Evolutionary conservation across 2,329 filamentous ascomycete genomes (phyloP).

Genomic region (Penicillium oxalicum): DNA sequence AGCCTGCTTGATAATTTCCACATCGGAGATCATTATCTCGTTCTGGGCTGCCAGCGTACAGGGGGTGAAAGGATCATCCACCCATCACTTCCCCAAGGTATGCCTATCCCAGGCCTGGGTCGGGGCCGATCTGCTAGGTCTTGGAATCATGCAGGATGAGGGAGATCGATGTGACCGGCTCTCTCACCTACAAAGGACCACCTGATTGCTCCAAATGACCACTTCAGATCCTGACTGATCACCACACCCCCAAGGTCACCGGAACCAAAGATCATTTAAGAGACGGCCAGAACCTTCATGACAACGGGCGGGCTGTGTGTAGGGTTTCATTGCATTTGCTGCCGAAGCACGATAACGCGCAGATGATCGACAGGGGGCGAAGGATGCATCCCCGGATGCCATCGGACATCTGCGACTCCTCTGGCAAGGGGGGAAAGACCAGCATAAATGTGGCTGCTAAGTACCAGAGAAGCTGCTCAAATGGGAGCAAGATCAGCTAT

Average conservation of each 20-base stretch:
- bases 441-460: background rate
- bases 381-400: slow-evolving; percentile 13
- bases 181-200: too few relatives aligned
- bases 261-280: too few relatives aligned
- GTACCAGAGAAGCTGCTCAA: slow-evolving; percentile 4
- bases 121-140: too few relatives aligned
- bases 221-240: background rate
- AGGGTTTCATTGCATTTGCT: background rate
- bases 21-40: too few relatives aligned
- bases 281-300: too few relatives aligned
- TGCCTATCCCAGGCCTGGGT: too few relatives aligned
- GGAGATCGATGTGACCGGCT: too few relatives aligned
- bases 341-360: slow-evolving; percentile 11
- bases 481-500: background rate
- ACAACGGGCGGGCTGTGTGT: background rate
- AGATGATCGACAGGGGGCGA: slow-evolving; percentile 14
- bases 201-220: too few relatives aligned
- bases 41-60: too few relatives aligned
- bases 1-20: too few relatives aligned
- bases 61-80: background rate
- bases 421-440: background rate
- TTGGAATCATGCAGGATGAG: background rate
- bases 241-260: too few relatives aligned
- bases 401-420: slow-evolving; percentile 8
- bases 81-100: background rate